Conservation (phyloP, 192 early-diverging fungal genomes). For the Coemansia sp. region DNA sequence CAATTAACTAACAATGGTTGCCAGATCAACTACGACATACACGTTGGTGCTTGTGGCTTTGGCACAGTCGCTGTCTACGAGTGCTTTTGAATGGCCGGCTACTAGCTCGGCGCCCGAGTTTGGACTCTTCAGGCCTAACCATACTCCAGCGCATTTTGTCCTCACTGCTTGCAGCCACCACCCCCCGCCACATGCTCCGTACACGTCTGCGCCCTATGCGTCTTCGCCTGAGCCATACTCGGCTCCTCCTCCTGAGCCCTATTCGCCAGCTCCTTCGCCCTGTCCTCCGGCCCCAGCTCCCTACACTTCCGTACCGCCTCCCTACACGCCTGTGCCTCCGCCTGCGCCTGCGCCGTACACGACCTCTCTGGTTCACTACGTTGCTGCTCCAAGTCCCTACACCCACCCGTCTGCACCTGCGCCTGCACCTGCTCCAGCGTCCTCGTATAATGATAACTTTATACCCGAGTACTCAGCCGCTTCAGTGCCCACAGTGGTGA, state of each 20-base stretch:
- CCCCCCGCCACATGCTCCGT: background rate
- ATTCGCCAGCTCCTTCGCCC: background rate
- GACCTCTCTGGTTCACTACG: slow-evolving; percentile 10
- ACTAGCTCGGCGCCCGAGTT: background rate
- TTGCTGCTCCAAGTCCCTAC: background rate
- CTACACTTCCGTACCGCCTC: background rate
- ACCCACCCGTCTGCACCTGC: background rate
- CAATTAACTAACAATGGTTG: slow-evolving; percentile 21
- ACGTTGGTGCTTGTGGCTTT: slow-evolving; percentile 33
- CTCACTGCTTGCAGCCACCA: background rate
- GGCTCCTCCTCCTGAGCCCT: background rate
- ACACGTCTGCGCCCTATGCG: background rate
- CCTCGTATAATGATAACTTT: background rate
- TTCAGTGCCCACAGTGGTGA: background rate
- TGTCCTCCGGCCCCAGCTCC: background rate
- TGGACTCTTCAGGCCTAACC: background rate
- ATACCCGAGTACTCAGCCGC: background rate
- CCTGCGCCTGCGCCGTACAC: slow-evolving; percentile 5
- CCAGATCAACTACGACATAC: slow-evolving; percentile 37
- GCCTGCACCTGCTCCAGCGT: background rate
- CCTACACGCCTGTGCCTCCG: background rate
- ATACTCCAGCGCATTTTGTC: background rate
- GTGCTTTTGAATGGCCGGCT: background rate
- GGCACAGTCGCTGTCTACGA: slow-evolving; percentile 24
- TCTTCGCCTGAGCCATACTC: background rate